Evolutionary conservation across 305 asterid species (phyloP).

Genomic region (Caryopteris hybrid): DNA sequence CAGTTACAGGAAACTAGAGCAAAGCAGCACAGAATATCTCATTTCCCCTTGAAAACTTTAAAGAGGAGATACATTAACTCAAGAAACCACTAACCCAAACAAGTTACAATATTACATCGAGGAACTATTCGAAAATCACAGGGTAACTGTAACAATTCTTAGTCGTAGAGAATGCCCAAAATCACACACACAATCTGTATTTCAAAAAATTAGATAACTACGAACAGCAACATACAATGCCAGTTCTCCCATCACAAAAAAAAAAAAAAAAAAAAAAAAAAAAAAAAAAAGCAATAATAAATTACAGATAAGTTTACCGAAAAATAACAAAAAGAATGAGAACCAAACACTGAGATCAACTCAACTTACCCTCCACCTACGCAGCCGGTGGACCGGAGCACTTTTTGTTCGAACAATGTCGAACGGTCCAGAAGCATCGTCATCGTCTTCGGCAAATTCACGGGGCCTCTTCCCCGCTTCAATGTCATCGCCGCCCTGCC

Average conservation of each 20-base stretch:
- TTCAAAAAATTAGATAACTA: neutral
- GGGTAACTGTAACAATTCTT: neutral
- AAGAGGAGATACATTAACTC: neutral
- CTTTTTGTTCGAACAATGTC: conserved; percentile 74
- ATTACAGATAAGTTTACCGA: neutral
- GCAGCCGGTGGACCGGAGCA: conserved; percentile 67
- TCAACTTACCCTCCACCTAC: conserved; percentile 72
- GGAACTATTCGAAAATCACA: neutral
- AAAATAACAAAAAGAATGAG: neutral
- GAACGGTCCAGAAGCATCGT: conserved; percentile 47
- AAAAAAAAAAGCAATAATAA: no score
- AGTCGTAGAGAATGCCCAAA: neutral
- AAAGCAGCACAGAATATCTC: neutral
- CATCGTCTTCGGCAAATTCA: conserved; percentile 34
- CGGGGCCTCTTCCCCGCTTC: conserved; percentile 43
- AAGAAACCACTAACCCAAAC: neutral
- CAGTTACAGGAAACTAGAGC: neutral
- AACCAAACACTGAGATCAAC: conserved; percentile 14
- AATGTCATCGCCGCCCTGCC: conserved; percentile 41
- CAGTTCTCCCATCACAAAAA: neutral
- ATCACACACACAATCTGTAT: neutral
- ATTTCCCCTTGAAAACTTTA: neutral
- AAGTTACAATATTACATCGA: no score
- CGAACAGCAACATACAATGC: neutral
- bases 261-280: neutral